Base-by-base conservation (phyloP, 805 yeast genomes). In the Wickerhamomyces strasburgensis region DNA sequence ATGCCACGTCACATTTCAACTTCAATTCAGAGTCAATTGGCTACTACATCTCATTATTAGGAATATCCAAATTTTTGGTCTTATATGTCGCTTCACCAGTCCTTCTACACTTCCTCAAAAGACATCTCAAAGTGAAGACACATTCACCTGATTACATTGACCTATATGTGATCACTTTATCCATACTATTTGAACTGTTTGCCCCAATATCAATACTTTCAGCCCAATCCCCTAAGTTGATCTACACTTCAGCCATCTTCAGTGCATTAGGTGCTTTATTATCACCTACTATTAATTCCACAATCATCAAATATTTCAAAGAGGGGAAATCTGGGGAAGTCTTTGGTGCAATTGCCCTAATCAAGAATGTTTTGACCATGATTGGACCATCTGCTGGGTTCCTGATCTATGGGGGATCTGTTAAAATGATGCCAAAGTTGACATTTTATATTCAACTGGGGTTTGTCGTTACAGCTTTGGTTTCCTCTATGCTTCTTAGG, bases 321-420 rank as follows among this genome's bases (percentile, higher is more conserved):
- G 75, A 75, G 28, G 66, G 70, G 11, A 70, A 70, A 43, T 67
- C 75, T 5, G 94, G 94, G 14, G 87, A 81, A 56, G 65, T 79
- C 14, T 82, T 81, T 60, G 88, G 90, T 8, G 86, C 81, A 1
- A 56, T 82, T 30, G 75, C 86, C 0, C 54, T 83, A 34, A 52
- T 80, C n/a, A 74, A 77, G 51, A 79, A 76, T 45, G 33, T 72
- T 0, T 56, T 72, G 5, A 58, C 63, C 40, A 60, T 80, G 41
- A 38, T 70, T 6, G 59, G 68, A 1, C 88, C 90, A 0, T 57
- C 76, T 5, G 14, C 63, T 0, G 55, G 73, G 23, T 56, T 80
- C 14, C 57, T 62, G 2, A 35, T 78, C 17, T 83, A 81, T 46
- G 65, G 73, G 0, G 35, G 49, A 2, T 68, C 75, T 0, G 60